A percentile compares a stretch with the other conserved stretches of the same genome.
Conservation (phyloP, 306 rosid species). For the Rosa multiflora region DNA sequence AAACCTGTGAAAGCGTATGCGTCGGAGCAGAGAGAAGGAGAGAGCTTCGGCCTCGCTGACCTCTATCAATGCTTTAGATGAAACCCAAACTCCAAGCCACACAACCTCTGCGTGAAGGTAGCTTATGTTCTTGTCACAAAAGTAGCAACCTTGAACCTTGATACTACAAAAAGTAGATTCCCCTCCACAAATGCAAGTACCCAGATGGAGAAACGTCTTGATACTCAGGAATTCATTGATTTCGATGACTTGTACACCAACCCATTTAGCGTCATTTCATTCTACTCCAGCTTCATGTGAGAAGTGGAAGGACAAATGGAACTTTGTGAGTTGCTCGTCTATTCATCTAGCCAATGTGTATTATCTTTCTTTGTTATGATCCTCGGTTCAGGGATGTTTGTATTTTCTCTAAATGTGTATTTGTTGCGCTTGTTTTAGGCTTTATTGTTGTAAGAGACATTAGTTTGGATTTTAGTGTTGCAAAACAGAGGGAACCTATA, state of each 20-base stretch:
- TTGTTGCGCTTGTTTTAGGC: neutral
- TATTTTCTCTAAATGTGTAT: neutral
- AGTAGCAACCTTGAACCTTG: neutral
- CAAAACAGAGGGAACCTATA: neutral
- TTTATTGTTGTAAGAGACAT: neutral
- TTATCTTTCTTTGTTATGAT: neutral
- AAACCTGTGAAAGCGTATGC: neutral
- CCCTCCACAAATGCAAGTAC: constrained; percentile 40
- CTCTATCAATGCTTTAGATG: neutral
- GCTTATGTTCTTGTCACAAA: neutral
- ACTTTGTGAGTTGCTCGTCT: constrained; percentile 43
- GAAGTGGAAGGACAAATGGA: constrained; percentile 49
- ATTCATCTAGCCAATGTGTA: neutral
- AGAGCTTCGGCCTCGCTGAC: neutral
- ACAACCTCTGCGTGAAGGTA: constrained; percentile 2
- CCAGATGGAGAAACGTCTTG: constrained; percentile 52
- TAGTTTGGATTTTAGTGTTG: neutral
- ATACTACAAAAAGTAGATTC: neutral
- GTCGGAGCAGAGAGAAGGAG: neutral
- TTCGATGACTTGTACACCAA: constrained; percentile 19
- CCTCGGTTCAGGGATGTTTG: neutral
- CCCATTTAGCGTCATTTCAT: constrained; percentile 53
- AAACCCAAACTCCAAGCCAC: neutral
- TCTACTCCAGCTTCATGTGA: constrained; percentile 54
- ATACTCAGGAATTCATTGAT: constrained; percentile 41